A percentile compares a stretch with the other conserved stretches of the same genome.
These are phyloP conservation scores for Mollisiaceae sp. DNA, from an alignment of 2,329 filamentous ascomycete genomes.

Conservation along the genomic window DNA sequence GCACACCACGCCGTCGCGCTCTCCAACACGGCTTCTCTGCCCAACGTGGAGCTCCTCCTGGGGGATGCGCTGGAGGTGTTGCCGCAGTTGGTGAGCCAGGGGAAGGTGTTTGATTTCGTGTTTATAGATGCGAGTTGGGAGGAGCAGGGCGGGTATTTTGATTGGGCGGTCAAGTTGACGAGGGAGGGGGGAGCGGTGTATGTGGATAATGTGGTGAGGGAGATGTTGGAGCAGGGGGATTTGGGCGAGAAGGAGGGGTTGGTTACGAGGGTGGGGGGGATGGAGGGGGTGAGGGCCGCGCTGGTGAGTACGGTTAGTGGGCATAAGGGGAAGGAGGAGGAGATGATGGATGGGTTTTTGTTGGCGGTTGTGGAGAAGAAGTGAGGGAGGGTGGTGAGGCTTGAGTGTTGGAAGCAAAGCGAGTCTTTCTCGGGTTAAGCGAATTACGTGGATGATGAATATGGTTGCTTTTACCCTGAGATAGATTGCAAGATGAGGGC, in stretches of 20 bases:
- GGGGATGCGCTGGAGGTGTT: slow-evolving; percentile 51
- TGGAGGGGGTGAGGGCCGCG: not conserved
- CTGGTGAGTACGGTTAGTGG: not conserved
- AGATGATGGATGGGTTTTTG: slow-evolving; percentile 2
- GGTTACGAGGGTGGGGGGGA: not conserved
- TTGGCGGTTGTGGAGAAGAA: not conserved
- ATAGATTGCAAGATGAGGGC: not conserved
- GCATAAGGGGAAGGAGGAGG: not conserved
- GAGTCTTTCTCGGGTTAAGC: not conserved
- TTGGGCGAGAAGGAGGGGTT: not conserved
- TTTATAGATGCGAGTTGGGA: slow-evolving; percentile 56
- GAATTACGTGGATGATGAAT: too few species aligned
- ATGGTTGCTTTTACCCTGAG: too few species aligned
- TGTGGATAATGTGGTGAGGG: slow-evolving; percentile 4
- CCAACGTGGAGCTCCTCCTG: slow-evolving; percentile 50
- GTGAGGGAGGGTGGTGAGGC: too few species aligned
- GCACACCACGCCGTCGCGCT: slow-evolving; percentile 53
- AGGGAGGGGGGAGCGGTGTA: not conserved
- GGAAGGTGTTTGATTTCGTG: slow-evolving; percentile 53
- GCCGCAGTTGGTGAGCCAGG: slow-evolving; percentile 48
- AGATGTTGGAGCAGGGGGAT: slow-evolving; percentile 6
- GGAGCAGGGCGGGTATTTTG: not conserved
- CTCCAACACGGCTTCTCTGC: slow-evolving; percentile 50
- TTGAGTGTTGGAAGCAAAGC: too few species aligned
- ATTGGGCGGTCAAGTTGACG: not conserved